Base-by-base conservation (phyloP, 2,329 filamentous ascomycete genomes). In the Penicillium rolfsii region DNA sequence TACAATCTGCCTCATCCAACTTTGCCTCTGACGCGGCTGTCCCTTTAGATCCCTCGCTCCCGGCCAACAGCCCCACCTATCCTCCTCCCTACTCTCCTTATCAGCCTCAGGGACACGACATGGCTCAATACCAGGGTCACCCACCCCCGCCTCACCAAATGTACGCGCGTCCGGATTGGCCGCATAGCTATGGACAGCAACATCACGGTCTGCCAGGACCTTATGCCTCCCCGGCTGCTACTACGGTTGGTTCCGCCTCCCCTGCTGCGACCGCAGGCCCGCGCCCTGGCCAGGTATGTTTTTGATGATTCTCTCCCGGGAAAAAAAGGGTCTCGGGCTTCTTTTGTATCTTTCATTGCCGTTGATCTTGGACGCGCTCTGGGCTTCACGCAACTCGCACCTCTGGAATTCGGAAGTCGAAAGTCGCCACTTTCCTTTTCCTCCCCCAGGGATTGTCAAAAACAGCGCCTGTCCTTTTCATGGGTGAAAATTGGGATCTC, bases 21-120 rank as follows among this genome's bases (percentile, higher is more conserved):
- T 85, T 89, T 82, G 93, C 92, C 81, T 96, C 93, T 97, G 91
- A 97, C 92, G 87, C 86, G 87, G 89, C 92, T 88, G 88, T 96
- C 84, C 92, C 92, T 89, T 93, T 96, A 97, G 94, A 97, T 96
- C 93, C 93, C 75, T 96, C 93, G 79, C 97, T 97, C 78, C 91
- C 93, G 79, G 89, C 91, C 73, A 91, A 92, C 75, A 97, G 92
- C 84, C 93, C 94, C 63, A 93, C 91, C 72, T 97, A 96, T 77
- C 86, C 91, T 71, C 90, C 92, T 67, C 86, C 87, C 66, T 96
- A 96, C 79, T 94, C 93, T 70, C 91, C 93, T 38, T 97, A 97
- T 80, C 87, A 87, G 60, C 87, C 90, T 60, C 89, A 89, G 67
- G 89, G 88, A 68, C 89, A 93, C 83, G 91, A 96, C 70, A 95